Conservation (phyloP, 2,329 filamentous ascomycete genomes). For the Coccinonectria pachysandricola region DNA sequence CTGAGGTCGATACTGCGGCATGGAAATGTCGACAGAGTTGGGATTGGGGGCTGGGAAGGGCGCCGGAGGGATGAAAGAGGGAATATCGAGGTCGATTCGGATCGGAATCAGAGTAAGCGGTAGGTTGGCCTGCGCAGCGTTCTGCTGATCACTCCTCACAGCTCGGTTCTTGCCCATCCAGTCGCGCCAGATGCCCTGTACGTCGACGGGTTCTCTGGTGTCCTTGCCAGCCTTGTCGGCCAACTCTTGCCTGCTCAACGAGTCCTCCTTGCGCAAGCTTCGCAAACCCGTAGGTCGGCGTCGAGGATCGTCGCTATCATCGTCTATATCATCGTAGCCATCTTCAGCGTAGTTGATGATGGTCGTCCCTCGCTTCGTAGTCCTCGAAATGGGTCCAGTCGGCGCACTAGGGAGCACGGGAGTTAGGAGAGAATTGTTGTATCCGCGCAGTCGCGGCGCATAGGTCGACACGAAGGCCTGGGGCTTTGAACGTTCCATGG, state of each 20-base stretch:
- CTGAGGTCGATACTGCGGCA: slow-evolving; percentile 68
- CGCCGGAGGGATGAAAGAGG: slow-evolving; percentile 59
- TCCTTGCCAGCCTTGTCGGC: slow-evolving; percentile 78
- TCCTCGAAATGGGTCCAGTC: slow-evolving; percentile 60
- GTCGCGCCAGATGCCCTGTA: slow-evolving; percentile 87
- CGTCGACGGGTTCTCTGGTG: slow-evolving; percentile 62
- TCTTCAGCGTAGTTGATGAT: slow-evolving; percentile 98
- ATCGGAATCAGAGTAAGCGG: slow-evolving; percentile 91
- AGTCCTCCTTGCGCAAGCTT: slow-evolving; percentile 70
- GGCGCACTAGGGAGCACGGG: slow-evolving; percentile 65
- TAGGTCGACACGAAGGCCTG: slow-evolving; percentile 89
- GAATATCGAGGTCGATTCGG: slow-evolving; percentile 88
- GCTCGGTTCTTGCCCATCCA: slow-evolving; percentile 74
- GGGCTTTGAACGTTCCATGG: slow-evolving; percentile 48
- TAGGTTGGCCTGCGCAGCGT: slow-evolving; percentile 58
- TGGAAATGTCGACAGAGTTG: slow-evolving; percentile 54
- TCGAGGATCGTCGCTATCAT: slow-evolving; percentile 64
- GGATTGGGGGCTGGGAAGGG: slow-evolving; percentile 55
- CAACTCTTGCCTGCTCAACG: slow-evolving; percentile 48
- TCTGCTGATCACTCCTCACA: slow-evolving; percentile 48
- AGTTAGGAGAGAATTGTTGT: slow-evolving; percentile 83
- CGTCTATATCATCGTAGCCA: slow-evolving; percentile 70
- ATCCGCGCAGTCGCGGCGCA: slow-evolving; percentile 79
- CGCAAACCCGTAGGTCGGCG: slow-evolving; percentile 76
- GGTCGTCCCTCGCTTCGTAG: slow-evolving; percentile 93